Evolutionary conservation across 805 yeast genomes (phyloP).

Genomic region (Ogataea methylovora): DNA sequence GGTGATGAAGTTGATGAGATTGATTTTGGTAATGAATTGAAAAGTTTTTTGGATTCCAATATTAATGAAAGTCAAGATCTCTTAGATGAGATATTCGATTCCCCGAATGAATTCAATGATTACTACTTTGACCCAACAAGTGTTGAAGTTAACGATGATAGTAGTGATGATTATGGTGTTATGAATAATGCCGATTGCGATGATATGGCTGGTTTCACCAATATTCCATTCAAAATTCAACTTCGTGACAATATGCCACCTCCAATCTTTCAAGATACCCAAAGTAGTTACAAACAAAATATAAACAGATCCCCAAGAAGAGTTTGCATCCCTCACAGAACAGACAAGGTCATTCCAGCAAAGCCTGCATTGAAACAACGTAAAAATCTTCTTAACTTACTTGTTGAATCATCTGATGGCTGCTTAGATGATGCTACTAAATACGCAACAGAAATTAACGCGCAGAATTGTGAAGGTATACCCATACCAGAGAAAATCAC

Average conservation of each 20-base stretch:
- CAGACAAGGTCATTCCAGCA: conserved; percentile 11
- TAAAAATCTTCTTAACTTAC: conserved; percentile 30
- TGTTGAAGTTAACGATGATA: conserved; percentile 5
- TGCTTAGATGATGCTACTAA: conserved; percentile 55
- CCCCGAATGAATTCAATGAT: conserved; percentile 11
- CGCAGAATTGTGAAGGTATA: conserved; percentile 54
- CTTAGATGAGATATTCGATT: conserved; percentile 15
- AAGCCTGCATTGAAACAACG: conserved; percentile 27
- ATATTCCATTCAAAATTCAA: too few relatives aligned
- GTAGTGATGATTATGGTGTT: neutral
- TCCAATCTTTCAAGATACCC: too few relatives aligned
- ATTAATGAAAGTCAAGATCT: conserved; percentile 7
- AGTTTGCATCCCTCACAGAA: conserved; percentile 32
- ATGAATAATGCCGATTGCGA: too few relatives aligned
- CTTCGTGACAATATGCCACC: too few relatives aligned
- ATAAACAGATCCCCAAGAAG: conserved; percentile 29
- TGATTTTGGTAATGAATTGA: conserved; percentile 14
- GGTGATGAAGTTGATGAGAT: neutral
- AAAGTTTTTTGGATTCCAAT: conserved; percentile 8
- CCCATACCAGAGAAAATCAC: conserved; percentile 51
- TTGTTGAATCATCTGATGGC: conserved; percentile 60
- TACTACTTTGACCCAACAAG: conserved; percentile 17
- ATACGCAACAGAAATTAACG: conserved; percentile 62
- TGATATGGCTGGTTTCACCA: too few relatives aligned
- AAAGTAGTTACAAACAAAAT: too few relatives aligned